Conservation (phyloP, 2,329 filamentous ascomycete species). For the Hymenoscyphus albidus region DNA sequence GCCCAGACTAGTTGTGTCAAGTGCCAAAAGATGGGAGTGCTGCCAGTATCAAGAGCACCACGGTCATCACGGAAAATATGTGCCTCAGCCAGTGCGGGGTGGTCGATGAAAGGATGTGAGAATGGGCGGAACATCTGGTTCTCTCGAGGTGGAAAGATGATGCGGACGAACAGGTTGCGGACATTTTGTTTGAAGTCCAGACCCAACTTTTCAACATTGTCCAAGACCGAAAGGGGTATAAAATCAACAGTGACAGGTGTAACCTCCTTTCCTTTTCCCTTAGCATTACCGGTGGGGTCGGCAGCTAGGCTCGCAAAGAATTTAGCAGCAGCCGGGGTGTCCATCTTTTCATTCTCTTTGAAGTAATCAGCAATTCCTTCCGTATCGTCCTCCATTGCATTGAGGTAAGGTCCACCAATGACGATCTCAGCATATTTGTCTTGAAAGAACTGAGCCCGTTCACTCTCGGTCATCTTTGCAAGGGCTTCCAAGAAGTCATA, state of each 20-base stretch:
- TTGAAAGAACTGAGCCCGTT: neutral
- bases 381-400: neutral
- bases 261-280: neutral
- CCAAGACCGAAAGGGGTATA: neutral
- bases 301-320: neutral
- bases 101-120: neutral
- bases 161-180: neutral
- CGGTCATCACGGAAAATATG: neutral
- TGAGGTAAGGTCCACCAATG: conserved; percentile 3
- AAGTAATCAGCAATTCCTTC: neutral
- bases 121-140: too few species aligned
- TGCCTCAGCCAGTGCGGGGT: neutral
- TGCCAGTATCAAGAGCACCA: neutral
- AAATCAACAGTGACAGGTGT: neutral
- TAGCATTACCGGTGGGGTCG: neutral
- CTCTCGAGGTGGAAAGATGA: neutral
- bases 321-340: neutral
- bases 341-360: neutral
- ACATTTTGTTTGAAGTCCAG: neutral
- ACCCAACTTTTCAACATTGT: neutral
- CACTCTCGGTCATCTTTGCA: neutral
- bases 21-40: neutral
- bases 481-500: conserved; percentile 9
- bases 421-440: conserved; percentile 9
- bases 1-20: neutral